Evolutionary conservation across 345 rosid species (phyloP), one percentile per base, ranked within the genome.

Genomic region (Salix viminalis): DNA sequence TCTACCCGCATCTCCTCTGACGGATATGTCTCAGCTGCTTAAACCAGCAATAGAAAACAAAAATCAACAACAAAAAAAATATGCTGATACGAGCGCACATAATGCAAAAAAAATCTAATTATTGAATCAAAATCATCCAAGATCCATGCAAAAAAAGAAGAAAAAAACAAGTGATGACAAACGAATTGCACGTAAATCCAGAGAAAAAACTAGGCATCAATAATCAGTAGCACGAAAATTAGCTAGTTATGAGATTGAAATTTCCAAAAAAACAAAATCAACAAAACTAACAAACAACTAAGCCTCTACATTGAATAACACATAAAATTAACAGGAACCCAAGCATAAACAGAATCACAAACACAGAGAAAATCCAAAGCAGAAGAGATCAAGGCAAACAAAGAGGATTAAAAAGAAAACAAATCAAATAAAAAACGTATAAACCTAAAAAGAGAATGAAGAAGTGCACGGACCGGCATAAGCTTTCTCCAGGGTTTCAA

Each of bases 1-100:
- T 87, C 91, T 5, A 83, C 89, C 65, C 98, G 87, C 75, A 86
- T 85, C 7, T 90, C 86, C 85, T 94, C 98, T 0, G 97, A 83
- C 0, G 99, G 98, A 74, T 96, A 92, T 32, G 91, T 85, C 72
- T 94, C 97, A 96, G 77, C 99, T 96, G 84, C 48, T 70, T 10
- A 73, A 76, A 79, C 60, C 79, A 84, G 26, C 30, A 77, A 80
- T 70, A 72, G 65, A 79, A 26, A 56, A 72, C 23, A 58, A 68
- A 65, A 56, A 73, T 19, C 48, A 67, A 46, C 11, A 44, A 4
- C 65, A 62, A 54, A 5, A 18, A 21, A 4, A 34, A 69, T 21
- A 48, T 24, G 28, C 56, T 24, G 21, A 28, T 14, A 28, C 39
- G 69, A 21, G 60, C 32, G 16, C 21, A 4, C 61, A 64, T 26